A percentile compares a stretch with the other conserved stretches of the same genome.
Conservation (phyloP, 2,329 filamentous ascomycete genomes). For the Sporothrix pallida region DNA sequence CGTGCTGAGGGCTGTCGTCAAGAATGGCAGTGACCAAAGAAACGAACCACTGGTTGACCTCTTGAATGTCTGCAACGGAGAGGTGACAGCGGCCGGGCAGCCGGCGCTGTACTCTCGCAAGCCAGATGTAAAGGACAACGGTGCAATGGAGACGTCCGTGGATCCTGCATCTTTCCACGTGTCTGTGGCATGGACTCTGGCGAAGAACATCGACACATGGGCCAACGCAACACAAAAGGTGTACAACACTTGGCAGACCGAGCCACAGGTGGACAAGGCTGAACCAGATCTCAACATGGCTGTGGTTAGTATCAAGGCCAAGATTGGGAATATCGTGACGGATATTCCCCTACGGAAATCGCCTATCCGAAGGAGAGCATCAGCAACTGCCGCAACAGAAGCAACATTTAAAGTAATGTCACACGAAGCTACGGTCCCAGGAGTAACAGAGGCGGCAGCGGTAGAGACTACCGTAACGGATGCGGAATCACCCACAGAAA, state of each 20-base stretch:
- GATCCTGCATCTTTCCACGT: slow-evolving; percentile 71
- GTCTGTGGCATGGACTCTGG: slow-evolving; percentile 84
- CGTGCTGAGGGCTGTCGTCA: slow-evolving; percentile 66
- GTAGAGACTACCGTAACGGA: background rate
- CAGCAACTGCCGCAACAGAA: background rate
- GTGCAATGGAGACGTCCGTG: slow-evolving; percentile 24
- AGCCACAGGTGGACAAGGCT: slow-evolving; percentile 29
- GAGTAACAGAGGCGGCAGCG: too few relatives aligned
- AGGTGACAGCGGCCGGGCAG: slow-evolving; percentile 66
- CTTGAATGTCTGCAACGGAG: slow-evolving; percentile 69
- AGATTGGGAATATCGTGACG: slow-evolving; percentile 74
- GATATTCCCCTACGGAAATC: slow-evolving; percentile 46
- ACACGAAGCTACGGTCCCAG: too few relatives aligned
- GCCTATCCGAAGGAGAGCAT: background rate
- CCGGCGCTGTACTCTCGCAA: slow-evolving; percentile 68
- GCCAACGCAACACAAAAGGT: slow-evolving; percentile 46
- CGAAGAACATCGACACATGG: slow-evolving; percentile 54
- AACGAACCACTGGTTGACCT: slow-evolving; percentile 66
- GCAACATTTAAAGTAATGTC: too few relatives aligned
- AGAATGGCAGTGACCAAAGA: background rate
- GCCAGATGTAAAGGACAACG: too few relatives aligned
- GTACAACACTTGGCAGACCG: slow-evolving; percentile 39
- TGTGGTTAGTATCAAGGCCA: slow-evolving; percentile 70
- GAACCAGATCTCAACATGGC: slow-evolving; percentile 51
- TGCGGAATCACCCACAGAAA: background rate